These are phyloP conservation scores for Mycena galericulata DNA, from an alignment of 768 basidiomycete species.

Conservation along the genomic window DNA sequence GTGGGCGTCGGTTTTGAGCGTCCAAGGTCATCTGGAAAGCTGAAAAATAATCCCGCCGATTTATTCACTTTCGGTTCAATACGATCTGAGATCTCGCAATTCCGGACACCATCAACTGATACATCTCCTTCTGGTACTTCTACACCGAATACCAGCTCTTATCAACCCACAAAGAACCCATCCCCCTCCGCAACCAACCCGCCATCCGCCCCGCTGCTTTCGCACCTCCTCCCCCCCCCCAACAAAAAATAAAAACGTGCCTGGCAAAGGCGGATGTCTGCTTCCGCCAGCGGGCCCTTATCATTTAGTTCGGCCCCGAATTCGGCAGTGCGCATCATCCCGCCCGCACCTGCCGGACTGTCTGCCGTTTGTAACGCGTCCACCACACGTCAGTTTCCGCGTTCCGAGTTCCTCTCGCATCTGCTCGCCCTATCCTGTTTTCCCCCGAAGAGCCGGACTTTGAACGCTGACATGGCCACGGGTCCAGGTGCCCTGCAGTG, in stretches of 20 bases:
- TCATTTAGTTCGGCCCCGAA: not conserved
- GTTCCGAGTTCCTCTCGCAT: not conserved
- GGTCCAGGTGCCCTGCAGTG: not conserved
- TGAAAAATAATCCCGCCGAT: slow-evolving; percentile 6
- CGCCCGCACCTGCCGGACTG: not conserved
- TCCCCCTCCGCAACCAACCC: slow-evolving; percentile 1
- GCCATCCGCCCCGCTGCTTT: slow-evolving; percentile 23
- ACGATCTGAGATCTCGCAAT: not conserved
- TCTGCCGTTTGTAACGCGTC: not conserved
- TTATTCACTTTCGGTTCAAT: not conserved
- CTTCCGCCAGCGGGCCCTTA: not conserved
- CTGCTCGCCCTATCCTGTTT: not conserved
- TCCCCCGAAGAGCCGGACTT: slow-evolving; percentile 18
- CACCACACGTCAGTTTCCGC: not conserved
- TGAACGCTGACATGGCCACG: slow-evolving; percentile 27
- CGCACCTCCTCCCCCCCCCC: not conserved
- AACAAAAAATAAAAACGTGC: not conserved
- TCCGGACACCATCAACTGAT: not conserved
- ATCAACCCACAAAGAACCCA: slow-evolving; percentile 5
- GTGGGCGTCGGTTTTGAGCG: slow-evolving; percentile 22
- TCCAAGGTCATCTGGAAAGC: not conserved
- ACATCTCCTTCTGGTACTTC: not conserved
- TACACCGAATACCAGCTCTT: not conserved
- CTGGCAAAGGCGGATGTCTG: not conserved
- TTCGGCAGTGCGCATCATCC: not conserved